A percentile compares a stretch with the other conserved stretches of the same genome.
Conservation (phyloP, 2,329 filamentous ascomycete genomes). For the Clarireedia homoeocarpa region DNA sequence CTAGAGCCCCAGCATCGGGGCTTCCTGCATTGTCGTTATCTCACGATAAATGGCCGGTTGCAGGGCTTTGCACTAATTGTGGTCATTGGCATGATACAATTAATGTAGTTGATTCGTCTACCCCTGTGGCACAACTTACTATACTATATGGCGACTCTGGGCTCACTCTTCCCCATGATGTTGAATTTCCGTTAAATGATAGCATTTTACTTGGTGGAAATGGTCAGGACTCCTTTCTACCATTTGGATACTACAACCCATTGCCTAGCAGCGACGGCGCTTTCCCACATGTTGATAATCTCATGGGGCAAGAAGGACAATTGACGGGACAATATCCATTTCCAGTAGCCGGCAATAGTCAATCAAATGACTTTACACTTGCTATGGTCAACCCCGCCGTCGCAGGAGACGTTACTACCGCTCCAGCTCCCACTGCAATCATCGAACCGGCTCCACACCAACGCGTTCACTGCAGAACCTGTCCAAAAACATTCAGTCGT, state of each 20-base stretch:
- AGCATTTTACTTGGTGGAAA: too few relatives aligned
- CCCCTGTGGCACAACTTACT: neutral
- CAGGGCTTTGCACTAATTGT: neutral
- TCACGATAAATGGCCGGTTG: neutral
- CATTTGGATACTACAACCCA: too few relatives aligned
- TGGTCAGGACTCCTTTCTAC: too few relatives aligned
- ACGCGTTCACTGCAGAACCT: neutral
- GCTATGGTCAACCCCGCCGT: neutral
- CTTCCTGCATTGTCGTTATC: neutral
- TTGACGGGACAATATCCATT: too few relatives aligned
- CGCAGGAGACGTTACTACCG: neutral
- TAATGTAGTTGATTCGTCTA: neutral
- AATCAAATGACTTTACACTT: neutral
- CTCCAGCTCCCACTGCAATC: neutral
- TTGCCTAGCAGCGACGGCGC: neutral
- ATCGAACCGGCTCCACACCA: neutral
- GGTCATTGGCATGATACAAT: neutral
- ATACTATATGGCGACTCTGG: too few relatives aligned
- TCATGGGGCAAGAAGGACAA: neutral
- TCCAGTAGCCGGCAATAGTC: too few relatives aligned
- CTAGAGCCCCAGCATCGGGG: neutral
- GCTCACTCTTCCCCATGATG: too few relatives aligned
- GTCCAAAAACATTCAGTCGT: slow-evolving; percentile 5
- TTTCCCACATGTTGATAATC: neutral
- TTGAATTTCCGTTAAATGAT: too few relatives aligned